Percentiles rank a stretch among this genome's conserved stretches.
Evolutionary conservation across 148 eudicot genomes (phyloP).

Genomic region (Rhododendron kiyosumense): DNA sequence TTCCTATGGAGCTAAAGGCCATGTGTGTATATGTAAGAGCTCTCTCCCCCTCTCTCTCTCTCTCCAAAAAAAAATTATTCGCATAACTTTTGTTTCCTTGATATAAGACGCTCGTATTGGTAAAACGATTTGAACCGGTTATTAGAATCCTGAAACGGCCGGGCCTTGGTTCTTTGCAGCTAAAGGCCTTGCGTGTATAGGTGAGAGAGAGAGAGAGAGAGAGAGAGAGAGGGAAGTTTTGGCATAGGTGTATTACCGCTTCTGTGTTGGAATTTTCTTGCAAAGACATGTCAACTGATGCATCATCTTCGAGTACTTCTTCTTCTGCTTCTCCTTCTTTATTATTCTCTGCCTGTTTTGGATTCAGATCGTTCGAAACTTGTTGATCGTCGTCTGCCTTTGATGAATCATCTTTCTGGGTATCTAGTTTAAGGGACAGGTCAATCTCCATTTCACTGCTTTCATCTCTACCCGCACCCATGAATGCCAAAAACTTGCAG

Average conservation of each 20-base stretch:
- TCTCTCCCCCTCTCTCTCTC: too few species aligned
- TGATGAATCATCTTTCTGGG: slow-evolving; percentile 12
- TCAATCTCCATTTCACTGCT: slow-evolving; percentile 32
- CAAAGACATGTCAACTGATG: slow-evolving; percentile 6
- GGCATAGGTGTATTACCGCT: slow-evolving; percentile 17
- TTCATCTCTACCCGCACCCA: slow-evolving; percentile 26
- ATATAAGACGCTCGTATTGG: not conserved
- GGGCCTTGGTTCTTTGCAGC: not conserved
- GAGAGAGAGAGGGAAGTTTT: not conserved
- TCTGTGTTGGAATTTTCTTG: slow-evolving; percentile 15
- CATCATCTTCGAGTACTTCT: slow-evolving; percentile 9
- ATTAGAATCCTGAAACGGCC: not conserved
- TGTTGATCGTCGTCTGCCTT: slow-evolving; percentile 7
- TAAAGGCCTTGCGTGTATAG: not conserved
- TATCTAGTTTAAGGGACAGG: slow-evolving; percentile 43
- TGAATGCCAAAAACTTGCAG: not conserved
- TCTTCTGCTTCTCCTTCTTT: slow-evolving; percentile 15
- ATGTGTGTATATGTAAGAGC: too few species aligned
- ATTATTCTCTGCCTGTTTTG: not conserved
- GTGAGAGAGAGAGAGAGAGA: not conserved
- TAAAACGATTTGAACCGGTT: not conserved
- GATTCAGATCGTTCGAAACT: not conserved
- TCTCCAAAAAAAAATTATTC: too few species aligned
- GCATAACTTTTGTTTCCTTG: too few species aligned
- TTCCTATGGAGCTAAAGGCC: too few species aligned